These are phyloP conservation scores for Lactifluus pinguis DNA, from an alignment of 768 basidiomycete genomes.

Conservation along the genomic window DNA sequence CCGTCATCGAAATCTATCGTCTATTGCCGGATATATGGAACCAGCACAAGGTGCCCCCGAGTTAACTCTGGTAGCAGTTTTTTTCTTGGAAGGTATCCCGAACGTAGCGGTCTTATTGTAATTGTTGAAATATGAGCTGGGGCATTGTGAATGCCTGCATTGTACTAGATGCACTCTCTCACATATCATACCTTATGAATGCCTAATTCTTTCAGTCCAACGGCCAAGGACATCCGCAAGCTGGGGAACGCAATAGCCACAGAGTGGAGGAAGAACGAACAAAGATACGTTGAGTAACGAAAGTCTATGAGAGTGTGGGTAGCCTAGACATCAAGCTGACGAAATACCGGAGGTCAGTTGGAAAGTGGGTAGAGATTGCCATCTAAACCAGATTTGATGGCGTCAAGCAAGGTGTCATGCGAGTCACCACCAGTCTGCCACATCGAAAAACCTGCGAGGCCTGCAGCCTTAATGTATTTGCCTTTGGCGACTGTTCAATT, in stretches of 20 bases:
- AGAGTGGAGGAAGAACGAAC: too few relatives aligned
- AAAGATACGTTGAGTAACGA: too few relatives aligned
- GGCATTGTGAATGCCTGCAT: too few relatives aligned
- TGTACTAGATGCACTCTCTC: too few relatives aligned
- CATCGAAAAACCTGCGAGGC: slow-evolving; percentile 35
- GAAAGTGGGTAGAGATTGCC: not conserved
- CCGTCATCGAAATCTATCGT: not conserved
- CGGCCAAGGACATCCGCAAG: too few relatives aligned
- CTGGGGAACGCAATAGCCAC: too few relatives aligned
- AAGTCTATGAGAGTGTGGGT: not conserved
- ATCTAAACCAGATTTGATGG: slow-evolving; percentile 20
- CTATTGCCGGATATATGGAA: not conserved
- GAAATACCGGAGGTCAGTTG: not conserved
- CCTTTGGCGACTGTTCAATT: slow-evolving; percentile 32
- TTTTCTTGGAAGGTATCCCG: not conserved
- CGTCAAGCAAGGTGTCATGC: slow-evolving; percentile 25
- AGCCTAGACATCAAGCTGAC: not conserved
- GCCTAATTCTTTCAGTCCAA: too few relatives aligned
- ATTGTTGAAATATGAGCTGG: not conserved
- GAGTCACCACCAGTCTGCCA: slow-evolving; percentile 39
- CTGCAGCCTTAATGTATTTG: slow-evolving; percentile 27
- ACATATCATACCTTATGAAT: too few relatives aligned
- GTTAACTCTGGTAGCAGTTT: not conserved
- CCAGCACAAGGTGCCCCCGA: not conserved
- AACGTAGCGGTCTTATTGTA: not conserved